Evolutionary conservation across 352 stramenopile species (phyloP).

Genomic region (Stramenopiles sp.): DNA sequence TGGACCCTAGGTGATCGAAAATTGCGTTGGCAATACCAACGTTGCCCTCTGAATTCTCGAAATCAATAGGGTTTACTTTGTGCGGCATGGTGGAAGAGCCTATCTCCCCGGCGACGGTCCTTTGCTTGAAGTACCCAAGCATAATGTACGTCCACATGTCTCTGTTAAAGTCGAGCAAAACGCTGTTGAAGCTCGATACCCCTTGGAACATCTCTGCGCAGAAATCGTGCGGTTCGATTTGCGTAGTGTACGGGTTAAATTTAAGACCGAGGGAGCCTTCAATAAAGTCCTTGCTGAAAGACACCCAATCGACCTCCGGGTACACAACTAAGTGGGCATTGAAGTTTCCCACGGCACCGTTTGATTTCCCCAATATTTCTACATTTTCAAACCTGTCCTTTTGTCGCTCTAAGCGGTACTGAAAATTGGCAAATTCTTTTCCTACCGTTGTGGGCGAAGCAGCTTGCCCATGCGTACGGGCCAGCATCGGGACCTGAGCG

Average conservation of each 20-base stretch:
- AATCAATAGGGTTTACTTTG: constrained; percentile 34
- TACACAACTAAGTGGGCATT: constrained; percentile 29
- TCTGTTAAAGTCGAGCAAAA: constrained; percentile 28
- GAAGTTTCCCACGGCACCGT: constrained; percentile 28
- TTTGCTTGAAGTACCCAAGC: constrained; percentile 29
- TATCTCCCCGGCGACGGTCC: constrained; percentile 25
- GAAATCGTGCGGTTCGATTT: constrained; percentile 29
- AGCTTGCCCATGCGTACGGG: constrained; percentile 28
- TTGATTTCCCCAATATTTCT: constrained; percentile 27
- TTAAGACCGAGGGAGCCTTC: constrained; percentile 20
- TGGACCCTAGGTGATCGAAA: constrained; percentile 24
- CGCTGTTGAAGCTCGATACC: constrained; percentile 24
- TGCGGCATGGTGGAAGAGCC: constrained; percentile 30
- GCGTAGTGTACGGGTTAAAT: constrained; percentile 26
- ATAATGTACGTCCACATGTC: constrained; percentile 31
- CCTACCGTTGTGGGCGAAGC: constrained; percentile 28
- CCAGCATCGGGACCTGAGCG: constrained; percentile 25
- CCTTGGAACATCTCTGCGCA: constrained; percentile 25
- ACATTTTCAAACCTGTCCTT: constrained; percentile 12
- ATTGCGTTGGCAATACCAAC: constrained; percentile 27
- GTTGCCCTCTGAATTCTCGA: constrained; percentile 31
- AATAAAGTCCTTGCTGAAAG: constrained; percentile 21
- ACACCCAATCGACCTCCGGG: constrained; percentile 25
- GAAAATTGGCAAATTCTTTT: constrained; percentile 30
- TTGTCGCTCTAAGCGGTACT: constrained; percentile 22